phyloP scores from a whole-genome alignment of 805 yeast genomes.

The Hanseniaspora pseudoguilliermondii region DNA sequence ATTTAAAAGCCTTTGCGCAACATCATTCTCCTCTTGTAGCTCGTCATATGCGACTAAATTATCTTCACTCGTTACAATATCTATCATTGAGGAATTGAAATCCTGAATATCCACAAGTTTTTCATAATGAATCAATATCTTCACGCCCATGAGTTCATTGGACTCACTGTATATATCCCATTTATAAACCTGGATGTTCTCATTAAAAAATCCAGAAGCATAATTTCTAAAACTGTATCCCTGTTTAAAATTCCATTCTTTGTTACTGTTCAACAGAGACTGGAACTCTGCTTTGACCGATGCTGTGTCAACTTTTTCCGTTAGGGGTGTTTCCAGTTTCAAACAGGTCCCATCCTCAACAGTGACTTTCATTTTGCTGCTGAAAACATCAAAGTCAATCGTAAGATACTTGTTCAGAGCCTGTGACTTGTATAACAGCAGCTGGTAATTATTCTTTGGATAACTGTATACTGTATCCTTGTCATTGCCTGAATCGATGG shows the following conservation, averaged over 20 bases:
- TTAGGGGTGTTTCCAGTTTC: background rate
- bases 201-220: slow-evolving; percentile 1
- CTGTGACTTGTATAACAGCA: slow-evolving; percentile 8
- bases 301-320: background rate
- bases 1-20: background rate
- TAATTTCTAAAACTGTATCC: slow-evolving; percentile 1
- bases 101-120: background rate
- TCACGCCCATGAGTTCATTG: slow-evolving; percentile 2
- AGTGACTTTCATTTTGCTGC: background rate
- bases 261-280: slow-evolving; percentile 10
- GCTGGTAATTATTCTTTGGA: slow-evolving; percentile 1
- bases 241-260: slow-evolving; percentile 12
- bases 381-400: background rate
- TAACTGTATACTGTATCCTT: background rate
- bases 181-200: background rate
- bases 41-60: background rate
- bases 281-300: slow-evolving; percentile 5
- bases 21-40: background rate
- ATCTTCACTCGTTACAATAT: background rate
- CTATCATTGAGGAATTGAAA: background rate
- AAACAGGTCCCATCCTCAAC: background rate
- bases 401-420: slow-evolving; percentile 7
- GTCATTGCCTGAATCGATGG: background rate
- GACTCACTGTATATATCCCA: slow-evolving; percentile 9
- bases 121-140: background rate